Evolutionary conservation across 805 yeast species (phyloP).

Genomic region (Spencermartinsiella europaea): DNA sequence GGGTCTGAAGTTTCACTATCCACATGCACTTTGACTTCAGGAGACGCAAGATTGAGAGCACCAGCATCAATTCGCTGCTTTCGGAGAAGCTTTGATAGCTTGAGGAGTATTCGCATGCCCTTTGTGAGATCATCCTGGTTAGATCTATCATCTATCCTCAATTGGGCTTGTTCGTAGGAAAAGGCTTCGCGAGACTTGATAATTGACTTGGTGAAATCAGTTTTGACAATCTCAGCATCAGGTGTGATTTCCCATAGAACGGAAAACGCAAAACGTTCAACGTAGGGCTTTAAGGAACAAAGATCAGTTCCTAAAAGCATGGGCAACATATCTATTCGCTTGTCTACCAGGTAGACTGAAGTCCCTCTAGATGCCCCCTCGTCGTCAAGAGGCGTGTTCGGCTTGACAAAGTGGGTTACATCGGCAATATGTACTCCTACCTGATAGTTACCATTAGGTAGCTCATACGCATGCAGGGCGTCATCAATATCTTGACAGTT

Average conservation of each 20-base stretch:
- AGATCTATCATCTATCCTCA: constrained; percentile 73
- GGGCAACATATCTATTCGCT: constrained; percentile 98
- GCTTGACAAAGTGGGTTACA: constrained; percentile 93
- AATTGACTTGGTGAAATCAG: constrained; percentile 77
- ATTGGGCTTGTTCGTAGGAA: constrained; percentile 89
- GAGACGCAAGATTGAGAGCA: constrained; percentile 93
- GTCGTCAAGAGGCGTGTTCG: constrained; percentile 83
- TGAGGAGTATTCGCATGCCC: constrained; percentile 79
- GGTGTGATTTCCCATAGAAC: constrained; percentile 93
- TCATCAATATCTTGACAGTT: constrained; percentile 98
- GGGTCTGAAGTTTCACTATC: constrained; percentile 98
- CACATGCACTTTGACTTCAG: constrained; percentile 95
- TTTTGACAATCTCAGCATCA: constrained; percentile 76
- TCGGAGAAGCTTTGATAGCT: constrained; percentile 77
- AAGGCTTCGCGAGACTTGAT: constrained; percentile 91
- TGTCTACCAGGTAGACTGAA: constrained; percentile 93
- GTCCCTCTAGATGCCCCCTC: constrained; percentile 98
- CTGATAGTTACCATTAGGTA: constrained; percentile 92
- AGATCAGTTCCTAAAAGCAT: constrained; percentile 89
- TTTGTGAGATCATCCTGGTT: constrained; percentile 80
- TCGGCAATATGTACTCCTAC: constrained; percentile 99
- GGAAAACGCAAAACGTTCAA: constrained; percentile 92
- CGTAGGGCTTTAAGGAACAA: constrained; percentile 92
- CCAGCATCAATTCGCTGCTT: constrained; percentile 88
- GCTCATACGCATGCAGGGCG: constrained; percentile 79